phyloP scores from a whole-genome alignment of 148 eudicot genomes.

The Chenopodium quinoa region DNA sequence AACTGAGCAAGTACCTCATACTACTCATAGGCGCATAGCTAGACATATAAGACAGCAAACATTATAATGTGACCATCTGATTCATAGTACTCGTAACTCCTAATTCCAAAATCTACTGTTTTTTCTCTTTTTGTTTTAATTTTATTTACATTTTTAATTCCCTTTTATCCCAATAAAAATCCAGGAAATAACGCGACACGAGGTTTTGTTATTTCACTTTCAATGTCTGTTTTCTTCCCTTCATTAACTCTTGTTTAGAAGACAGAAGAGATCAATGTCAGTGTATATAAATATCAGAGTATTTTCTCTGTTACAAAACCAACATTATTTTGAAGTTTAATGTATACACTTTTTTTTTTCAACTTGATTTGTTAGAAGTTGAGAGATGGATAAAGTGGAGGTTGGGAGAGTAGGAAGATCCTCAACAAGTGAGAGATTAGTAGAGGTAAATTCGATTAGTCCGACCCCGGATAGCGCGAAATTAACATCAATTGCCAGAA shows the following conservation, averaged over 20 bases:
- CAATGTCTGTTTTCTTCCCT: conserved; percentile 18
- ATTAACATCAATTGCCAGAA: neutral
- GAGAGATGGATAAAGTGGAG: conserved; percentile 11
- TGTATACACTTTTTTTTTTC: too few species aligned
- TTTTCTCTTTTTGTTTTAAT: too few species aligned
- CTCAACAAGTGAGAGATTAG: neutral
- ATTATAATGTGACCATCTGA: too few species aligned
- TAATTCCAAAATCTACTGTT: too few species aligned
- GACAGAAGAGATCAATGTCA: conserved; percentile 6
- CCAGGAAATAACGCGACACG: conserved; percentile 22
- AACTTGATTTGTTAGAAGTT: neutral
- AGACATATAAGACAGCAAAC: too few species aligned
- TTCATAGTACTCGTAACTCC: too few species aligned
- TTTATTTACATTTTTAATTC: too few species aligned
- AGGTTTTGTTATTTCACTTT: conserved; percentile 30
- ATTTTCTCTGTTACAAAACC: neutral
- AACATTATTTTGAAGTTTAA: neutral
- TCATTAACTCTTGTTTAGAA: conserved; percentile 26
- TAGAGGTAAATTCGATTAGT: neutral
- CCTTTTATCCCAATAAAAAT: conserved; percentile 6
- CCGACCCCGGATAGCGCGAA: neutral
- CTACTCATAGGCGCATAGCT: too few species aligned
- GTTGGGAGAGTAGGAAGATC: neutral
- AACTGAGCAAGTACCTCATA: too few species aligned
- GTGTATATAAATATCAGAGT: neutral